Conservation (phyloP, 169 alveolate genomes). For the Plasmodium gallinaceum region DNA sequence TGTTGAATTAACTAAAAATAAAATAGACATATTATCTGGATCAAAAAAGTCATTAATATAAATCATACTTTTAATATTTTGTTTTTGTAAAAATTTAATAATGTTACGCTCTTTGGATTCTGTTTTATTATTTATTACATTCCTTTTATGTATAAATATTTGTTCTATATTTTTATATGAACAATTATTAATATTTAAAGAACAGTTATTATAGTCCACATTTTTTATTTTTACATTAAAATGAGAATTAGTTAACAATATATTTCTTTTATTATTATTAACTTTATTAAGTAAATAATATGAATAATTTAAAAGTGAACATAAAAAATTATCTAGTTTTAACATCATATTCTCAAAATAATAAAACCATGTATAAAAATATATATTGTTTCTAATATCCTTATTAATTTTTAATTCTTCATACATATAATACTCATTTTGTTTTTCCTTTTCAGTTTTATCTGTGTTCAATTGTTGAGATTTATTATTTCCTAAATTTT, state of each 20-base stretch:
- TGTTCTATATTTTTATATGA: constrained; percentile 54
- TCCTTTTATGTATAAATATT: constrained; percentile 27
- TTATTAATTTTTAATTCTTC: constrained; percentile 51
- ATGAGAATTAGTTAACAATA: constrained; percentile 19
- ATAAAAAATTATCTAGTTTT: constrained; percentile 42
- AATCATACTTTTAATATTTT: constrained; percentile 67
- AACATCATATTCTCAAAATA: constrained; percentile 54
- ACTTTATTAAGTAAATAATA: constrained; percentile 36
- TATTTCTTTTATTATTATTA: constrained; percentile 30
- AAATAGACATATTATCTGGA: constrained; percentile 39
- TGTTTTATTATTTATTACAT: not conserved
- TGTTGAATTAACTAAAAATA: constrained; percentile 28
- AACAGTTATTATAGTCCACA: not conserved
- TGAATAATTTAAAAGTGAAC: constrained; percentile 46
- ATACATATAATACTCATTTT: constrained; percentile 38
- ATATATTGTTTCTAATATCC: constrained; percentile 25
- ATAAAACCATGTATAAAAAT: constrained; percentile 63
- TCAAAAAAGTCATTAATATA: constrained; percentile 69
- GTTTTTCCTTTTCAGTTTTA: constrained; percentile 10
- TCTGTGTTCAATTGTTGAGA: not conserved
- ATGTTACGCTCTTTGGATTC: constrained; percentile 8
- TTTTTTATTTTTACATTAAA: constrained; percentile 3
- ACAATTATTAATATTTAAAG: constrained; percentile 27
- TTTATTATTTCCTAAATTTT: not conserved
- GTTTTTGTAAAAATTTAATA: constrained; percentile 54